phyloP scores from a whole-genome alignment of 2,329 filamentous ascomycete species.

The Epichloe sp. region DNA sequence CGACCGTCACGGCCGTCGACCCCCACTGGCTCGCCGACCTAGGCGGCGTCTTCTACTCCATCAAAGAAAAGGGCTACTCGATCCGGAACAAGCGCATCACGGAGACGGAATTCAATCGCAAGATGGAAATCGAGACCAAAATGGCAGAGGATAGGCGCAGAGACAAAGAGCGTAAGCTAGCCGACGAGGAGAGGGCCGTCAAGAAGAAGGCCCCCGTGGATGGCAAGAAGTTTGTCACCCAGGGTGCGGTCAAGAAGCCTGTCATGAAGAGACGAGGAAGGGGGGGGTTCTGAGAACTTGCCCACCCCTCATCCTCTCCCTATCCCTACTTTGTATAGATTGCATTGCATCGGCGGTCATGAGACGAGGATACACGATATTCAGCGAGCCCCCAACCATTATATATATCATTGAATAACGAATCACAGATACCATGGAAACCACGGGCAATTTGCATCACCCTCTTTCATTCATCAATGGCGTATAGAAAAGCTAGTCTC shows the following conservation, averaged over 20 bases:
- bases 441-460: too few species aligned
- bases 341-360: too few species aligned
- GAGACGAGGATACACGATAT: too few species aligned
- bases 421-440: too few species aligned
- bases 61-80: constrained; percentile 96
- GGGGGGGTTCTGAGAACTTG: constrained; percentile 27
- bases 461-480: constrained; percentile 12
- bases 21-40: constrained; percentile 95
- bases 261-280: constrained; percentile 42
- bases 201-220: constrained; percentile 23
- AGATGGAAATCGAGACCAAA: constrained; percentile 84
- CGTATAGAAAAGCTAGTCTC: constrained; percentile 55
- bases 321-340: too few species aligned
- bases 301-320: too few species aligned
- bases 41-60: constrained; percentile 90
- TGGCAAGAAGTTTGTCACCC: constrained; percentile 45
- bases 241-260: constrained; percentile 49
- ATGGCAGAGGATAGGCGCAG: constrained; percentile 75
- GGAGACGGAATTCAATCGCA: constrained; percentile 82
- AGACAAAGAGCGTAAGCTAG: constrained; percentile 43
- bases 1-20: constrained; percentile 88
- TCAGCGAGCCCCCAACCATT: too few species aligned
- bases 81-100: constrained; percentile 73
- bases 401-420: too few species aligned
- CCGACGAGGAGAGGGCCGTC: constrained; percentile 32